Base-by-base conservation (phyloP, 2,329 filamentous ascomycete genomes). In the Verticillium isaacii region DNA sequence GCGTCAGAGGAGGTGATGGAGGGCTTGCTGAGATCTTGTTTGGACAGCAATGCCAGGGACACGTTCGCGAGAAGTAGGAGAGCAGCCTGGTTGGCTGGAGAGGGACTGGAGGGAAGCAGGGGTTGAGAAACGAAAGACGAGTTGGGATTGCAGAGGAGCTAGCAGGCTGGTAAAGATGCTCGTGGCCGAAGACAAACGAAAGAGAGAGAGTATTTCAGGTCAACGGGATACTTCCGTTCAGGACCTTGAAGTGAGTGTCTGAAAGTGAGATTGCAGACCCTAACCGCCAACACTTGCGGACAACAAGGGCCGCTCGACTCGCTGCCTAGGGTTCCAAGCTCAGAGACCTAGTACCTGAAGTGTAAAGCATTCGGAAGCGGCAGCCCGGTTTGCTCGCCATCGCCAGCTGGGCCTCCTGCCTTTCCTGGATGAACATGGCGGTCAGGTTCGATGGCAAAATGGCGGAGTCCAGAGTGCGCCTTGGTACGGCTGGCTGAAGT, bases 1-100 rank as follows among this genome's bases (percentile, higher is more conserved):
- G 63, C 57, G 63, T 65, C 62, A 65, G 62, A 61, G 60, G 57
- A 36, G 9, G 15, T 56, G 56, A 60, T 59, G 57, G 60, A 37
- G 55, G 57, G 60, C 59, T 57, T 57, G 62, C 62, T 60, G 62
- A 57, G 52, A 58, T 39, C 59, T 62, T 60, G 55, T 62, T 41
- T n/a, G 58, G 55, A 19, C 52, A 39, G 32, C 52, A 56, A 58
- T 34, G 37, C 57, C 63, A 64, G 57, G 57, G 60, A 62, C 57
- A 59, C 45, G 45, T 14, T 52, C 45, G n/a, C 45, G 12, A 19
- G 45, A 9, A 63, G 25, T 25, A 58, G 34, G 12, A 59, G 50
- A 56, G 34, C 32, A 52, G 39, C 56, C 60, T 56, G 55, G 52
- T 45, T 50, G 36, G 58, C 61, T 41, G 60, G 50, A 59, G 32